These are phyloP conservation scores for Areca catechu DNA, from an alignment of 176 grass and related monocot genomes.

Conservation along the genomic window DNA sequence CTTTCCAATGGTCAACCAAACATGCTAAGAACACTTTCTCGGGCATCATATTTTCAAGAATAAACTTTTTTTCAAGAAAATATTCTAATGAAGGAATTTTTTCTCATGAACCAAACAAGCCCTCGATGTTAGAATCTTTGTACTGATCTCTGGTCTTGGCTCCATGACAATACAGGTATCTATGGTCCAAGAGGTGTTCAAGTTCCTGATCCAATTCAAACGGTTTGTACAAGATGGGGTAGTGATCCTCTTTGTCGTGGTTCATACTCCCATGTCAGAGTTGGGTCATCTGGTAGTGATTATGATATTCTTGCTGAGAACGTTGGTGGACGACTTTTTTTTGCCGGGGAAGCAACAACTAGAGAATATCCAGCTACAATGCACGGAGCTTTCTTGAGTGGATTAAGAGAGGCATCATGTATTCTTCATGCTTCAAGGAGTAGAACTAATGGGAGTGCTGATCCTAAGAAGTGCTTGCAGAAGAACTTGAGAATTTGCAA, in stretches of 20 bases:
- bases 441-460: slow-evolving; percentile 10
- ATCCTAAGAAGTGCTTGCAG: slow-evolving; percentile 38
- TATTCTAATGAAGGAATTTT: too few species aligned
- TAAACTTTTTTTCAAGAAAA: too few species aligned
- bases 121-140: background rate
- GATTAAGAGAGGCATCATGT: slow-evolving; percentile 70
- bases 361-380: slow-evolving; percentile 85
- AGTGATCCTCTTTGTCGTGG: slow-evolving; percentile 65
- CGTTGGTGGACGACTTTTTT: slow-evolving; percentile 58
- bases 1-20: too few species aligned
- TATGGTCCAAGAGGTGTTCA: slow-evolving; percentile 68
- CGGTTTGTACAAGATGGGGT: slow-evolving; percentile 90
- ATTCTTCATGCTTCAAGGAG: slow-evolving; percentile 38
- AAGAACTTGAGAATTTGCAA: slow-evolving; percentile 29
- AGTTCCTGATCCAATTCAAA: slow-evolving; percentile 82
- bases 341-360: slow-evolving; percentile 81
- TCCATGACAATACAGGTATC: slow-evolving; percentile 44
- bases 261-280: slow-evolving; percentile 89
- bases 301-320: slow-evolving; percentile 76
- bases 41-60: too few species aligned
- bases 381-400: slow-evolving; percentile 93
- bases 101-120: too few species aligned
- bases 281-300: slow-evolving; percentile 81
- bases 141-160: background rate
- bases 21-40: too few species aligned